A percentile compares a stretch with the other conserved stretches of the same genome.
These are phyloP conservation scores for Collariella sp. DNA, from an alignment of 495 filamentous ascomycete species.

Conservation along the genomic window DNA sequence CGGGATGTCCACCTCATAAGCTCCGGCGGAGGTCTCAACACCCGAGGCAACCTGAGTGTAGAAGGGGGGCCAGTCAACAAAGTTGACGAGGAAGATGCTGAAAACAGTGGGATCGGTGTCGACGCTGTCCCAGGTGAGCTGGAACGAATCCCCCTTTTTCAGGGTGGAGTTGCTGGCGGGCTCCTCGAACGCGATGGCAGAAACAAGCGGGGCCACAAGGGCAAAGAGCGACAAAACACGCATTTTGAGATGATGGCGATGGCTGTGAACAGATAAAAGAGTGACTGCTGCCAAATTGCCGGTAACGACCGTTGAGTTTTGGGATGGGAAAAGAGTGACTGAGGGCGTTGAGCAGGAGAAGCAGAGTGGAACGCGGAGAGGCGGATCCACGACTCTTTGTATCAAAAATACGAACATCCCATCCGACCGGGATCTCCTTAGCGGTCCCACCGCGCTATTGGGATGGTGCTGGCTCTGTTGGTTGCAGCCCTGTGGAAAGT, in stretches of 20 bases:
- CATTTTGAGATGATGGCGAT: constrained; percentile 16
- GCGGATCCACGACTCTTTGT: background rate
- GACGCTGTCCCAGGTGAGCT: constrained; percentile 36
- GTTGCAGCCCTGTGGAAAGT: too few relatives aligned
- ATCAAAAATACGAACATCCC: background rate
- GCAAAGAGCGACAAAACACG: constrained; percentile 20
- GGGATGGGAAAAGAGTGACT: background rate
- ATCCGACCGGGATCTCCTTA: background rate
- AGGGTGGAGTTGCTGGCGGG: constrained; percentile 28
- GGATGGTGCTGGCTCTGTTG: too few relatives aligned
- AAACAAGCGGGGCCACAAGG: constrained; percentile 26
- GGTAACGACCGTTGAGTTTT: background rate
- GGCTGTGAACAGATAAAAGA: constrained; percentile 17
- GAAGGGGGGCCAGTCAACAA: constrained; percentile 40
- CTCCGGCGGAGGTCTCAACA: constrained; percentile 27
- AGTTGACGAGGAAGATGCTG: constrained; percentile 43
- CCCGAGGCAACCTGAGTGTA: constrained; percentile 33
- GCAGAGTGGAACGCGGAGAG: background rate
- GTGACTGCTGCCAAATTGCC: constrained; percentile 16
- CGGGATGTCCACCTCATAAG: constrained; percentile 32
- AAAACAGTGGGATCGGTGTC: constrained; percentile 39
- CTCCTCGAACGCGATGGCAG: constrained; percentile 24
- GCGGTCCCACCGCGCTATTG: background rate
- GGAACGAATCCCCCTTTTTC: constrained; percentile 29
- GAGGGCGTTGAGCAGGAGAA: constrained; percentile 2